These are phyloP conservation scores for Thalia dealbata DNA, from an alignment of 176 grass and related monocot genomes.

Conservation along the genomic window DNA sequence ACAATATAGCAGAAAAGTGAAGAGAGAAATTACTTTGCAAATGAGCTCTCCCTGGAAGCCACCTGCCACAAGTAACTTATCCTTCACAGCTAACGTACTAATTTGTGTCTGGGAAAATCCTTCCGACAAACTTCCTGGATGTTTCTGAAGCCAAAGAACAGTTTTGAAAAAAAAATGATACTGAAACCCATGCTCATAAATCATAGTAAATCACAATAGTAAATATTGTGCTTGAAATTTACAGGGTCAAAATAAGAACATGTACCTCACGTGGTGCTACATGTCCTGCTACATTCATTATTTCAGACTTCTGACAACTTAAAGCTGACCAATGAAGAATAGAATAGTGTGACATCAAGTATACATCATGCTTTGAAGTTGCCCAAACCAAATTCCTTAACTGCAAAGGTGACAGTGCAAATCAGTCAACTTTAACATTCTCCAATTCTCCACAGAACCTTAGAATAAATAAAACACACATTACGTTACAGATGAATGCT, in stretches of 20 bases:
- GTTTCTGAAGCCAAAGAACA: slow-evolving; percentile 29
- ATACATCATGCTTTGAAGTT: slow-evolving; percentile 52
- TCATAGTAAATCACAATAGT: background rate
- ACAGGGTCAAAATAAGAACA: slow-evolving; percentile 8
- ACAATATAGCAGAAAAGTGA: background rate
- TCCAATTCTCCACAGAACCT: too few species aligned
- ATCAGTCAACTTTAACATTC: too few species aligned
- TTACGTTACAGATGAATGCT: too few species aligned
- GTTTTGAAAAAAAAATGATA: too few species aligned
- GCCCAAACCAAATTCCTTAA: slow-evolving; percentile 54
- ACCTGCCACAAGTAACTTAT: slow-evolving; percentile 67
- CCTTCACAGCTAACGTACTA: slow-evolving; percentile 65
- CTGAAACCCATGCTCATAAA: background rate
- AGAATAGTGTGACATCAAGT: slow-evolving; percentile 60
- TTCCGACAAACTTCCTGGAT: slow-evolving; percentile 62
- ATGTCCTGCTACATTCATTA: slow-evolving; percentile 63
- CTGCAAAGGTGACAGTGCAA: slow-evolving; percentile 23
- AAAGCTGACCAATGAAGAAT: slow-evolving; percentile 73
- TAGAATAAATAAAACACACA: too few species aligned
- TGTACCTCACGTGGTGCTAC: slow-evolving; percentile 60
- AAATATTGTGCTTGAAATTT: background rate
- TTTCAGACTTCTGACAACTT: slow-evolving; percentile 34
- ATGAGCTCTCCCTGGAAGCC: slow-evolving; percentile 81
- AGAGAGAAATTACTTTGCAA: slow-evolving; percentile 53
- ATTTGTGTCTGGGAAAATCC: slow-evolving; percentile 76